Evolutionary conservation across 768 basidiomycete genomes (phyloP).

Genomic region (Atractiella rhizophila): DNA sequence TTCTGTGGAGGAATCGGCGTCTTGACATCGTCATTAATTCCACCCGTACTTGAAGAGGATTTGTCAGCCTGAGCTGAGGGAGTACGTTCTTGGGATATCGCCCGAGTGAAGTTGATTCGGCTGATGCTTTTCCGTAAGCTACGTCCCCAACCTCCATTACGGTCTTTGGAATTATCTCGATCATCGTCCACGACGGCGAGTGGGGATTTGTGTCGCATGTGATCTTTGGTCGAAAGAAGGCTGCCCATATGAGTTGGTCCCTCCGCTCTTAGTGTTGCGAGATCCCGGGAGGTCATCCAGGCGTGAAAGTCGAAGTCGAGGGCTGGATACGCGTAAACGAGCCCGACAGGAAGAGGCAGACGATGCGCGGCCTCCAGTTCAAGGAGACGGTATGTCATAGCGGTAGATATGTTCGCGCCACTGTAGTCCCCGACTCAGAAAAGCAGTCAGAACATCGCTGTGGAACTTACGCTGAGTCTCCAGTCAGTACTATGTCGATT

Average conservation of each 20-base stretch:
- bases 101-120: conserved; percentile 16
- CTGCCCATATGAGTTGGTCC: no score
- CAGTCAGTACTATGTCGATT: conserved; percentile 52
- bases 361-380: conserved; percentile 29
- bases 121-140: conserved; percentile 18
- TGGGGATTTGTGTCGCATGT: conserved; percentile 68
- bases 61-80: neutral
- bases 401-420: conserved; percentile 64
- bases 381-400: conserved; percentile 59
- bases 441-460: neutral
- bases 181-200: conserved; percentile 64
- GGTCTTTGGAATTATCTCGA: conserved; percentile 6
- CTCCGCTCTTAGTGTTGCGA: no score
- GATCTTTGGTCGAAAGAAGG: no score
- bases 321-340: conserved; percentile 71
- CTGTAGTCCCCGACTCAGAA: conserved; percentile 24
- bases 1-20: neutral
- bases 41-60: neutral
- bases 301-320: conserved; percentile 96
- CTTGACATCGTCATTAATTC: neutral
- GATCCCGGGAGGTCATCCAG: conserved; percentile 69
- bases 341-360: conserved; percentile 48
- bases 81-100: conserved; percentile 5
- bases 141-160: conserved; percentile 28
- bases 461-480: conserved; percentile 84